Conservation (phyloP, 2,329 filamentous ascomycete genomes). For the Stagonosporopsis rhizophila region DNA sequence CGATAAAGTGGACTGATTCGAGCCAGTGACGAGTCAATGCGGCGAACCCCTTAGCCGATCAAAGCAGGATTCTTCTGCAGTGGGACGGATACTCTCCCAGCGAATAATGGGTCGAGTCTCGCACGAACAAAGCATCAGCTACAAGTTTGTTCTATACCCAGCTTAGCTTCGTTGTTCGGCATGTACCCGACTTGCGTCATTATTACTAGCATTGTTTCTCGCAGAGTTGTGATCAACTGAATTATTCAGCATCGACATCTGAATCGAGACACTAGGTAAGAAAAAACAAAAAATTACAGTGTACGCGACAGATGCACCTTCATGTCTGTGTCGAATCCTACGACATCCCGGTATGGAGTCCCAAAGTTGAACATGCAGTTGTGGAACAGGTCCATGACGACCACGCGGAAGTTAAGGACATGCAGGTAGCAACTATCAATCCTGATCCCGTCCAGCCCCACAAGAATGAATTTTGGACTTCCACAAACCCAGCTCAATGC, state of each 20-base stretch:
- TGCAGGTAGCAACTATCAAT: neutral
- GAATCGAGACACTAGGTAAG: neutral
- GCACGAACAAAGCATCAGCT: neutral
- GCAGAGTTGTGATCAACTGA: neutral
- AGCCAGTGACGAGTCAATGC: neutral
- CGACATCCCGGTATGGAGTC: neutral
- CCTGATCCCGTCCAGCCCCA: neutral
- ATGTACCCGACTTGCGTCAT: neutral
- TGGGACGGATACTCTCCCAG: neutral
- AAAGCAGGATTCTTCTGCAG: neutral
- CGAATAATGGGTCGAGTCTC: neutral
- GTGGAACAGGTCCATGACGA: slow-evolving; percentile 4
- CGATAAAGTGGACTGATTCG: neutral
- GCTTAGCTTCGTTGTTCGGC: neutral
- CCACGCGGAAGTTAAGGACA: neutral
- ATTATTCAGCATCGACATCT: neutral
- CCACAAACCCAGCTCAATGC: neutral
- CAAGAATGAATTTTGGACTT: neutral
- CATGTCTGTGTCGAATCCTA: neutral
- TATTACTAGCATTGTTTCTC: neutral
- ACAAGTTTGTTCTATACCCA: neutral
- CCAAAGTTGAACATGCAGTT: neutral
- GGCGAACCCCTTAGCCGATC: neutral
- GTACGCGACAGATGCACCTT: neutral
- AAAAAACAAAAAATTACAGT: too few relatives aligned